These are phyloP conservation scores for Friedmanniomyces endolithicus DNA, from an alignment of 495 filamentous ascomycete species.

Conservation along the genomic window DNA sequence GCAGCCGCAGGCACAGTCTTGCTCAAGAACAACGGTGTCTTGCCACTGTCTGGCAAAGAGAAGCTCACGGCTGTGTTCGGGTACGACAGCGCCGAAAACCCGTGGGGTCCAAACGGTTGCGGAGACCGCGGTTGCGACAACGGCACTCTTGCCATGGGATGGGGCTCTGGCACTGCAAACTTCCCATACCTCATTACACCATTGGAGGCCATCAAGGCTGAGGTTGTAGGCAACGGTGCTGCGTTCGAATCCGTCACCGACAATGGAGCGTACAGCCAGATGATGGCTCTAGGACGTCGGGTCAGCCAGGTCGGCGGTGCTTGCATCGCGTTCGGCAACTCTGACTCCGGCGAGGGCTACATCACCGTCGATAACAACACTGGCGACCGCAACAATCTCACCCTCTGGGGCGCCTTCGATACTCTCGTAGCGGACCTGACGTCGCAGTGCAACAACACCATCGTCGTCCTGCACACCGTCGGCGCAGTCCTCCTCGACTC, in stretches of 20 bases:
- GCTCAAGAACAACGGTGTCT: slow-evolving; percentile 69
- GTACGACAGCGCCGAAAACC: slow-evolving; percentile 68
- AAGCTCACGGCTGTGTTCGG: slow-evolving; percentile 72
- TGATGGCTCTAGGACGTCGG: slow-evolving; percentile 49
- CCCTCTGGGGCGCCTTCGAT: slow-evolving; percentile 75
- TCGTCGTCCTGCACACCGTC: slow-evolving; percentile 80
- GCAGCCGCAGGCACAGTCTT: slow-evolving; percentile 71
- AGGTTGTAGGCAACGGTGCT: slow-evolving; percentile 48
- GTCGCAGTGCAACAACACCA: slow-evolving; percentile 70
- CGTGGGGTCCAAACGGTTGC: slow-evolving; percentile 75
- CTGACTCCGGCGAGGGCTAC: slow-evolving; percentile 77
- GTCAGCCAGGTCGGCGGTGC: slow-evolving; percentile 39
- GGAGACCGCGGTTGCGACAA: slow-evolving; percentile 68
- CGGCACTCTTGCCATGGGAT: slow-evolving; percentile 85
- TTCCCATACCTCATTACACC: slow-evolving; percentile 90
- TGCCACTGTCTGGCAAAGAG: slow-evolving; percentile 66
- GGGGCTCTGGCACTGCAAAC: slow-evolving; percentile 76
- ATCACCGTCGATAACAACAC: slow-evolving; percentile 72
- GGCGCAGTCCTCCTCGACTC: slow-evolving; percentile 67
- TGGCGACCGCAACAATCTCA: slow-evolving; percentile 89
- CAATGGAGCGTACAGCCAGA: slow-evolving; percentile 54
- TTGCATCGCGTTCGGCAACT: slow-evolving; percentile 79
- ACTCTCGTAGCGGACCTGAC: slow-evolving; percentile 65
- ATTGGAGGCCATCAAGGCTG: slow-evolving; percentile 67
- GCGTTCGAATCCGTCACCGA: slow-evolving; percentile 63